Percentiles rank a stretch among this genome's conserved stretches.
Conservation (phyloP, 2,329 filamentous ascomycete genomes). For the Cladosporium austrohemisphaericum region DNA sequence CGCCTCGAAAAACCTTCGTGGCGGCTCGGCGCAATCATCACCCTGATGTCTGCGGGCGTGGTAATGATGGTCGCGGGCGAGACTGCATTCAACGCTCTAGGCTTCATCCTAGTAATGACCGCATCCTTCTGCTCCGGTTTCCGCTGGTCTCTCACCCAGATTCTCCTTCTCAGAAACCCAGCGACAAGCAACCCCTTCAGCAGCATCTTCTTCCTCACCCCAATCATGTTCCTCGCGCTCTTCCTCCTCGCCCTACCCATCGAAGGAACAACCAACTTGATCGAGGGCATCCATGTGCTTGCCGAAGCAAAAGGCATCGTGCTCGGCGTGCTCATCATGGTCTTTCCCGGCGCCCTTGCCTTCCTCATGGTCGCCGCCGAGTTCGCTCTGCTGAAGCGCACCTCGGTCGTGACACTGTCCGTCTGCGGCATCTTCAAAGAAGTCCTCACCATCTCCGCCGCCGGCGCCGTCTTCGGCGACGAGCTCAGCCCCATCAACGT, state of each 20-base stretch:
- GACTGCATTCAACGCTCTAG: constrained; percentile 78
- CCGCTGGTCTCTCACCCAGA: constrained; percentile 97
- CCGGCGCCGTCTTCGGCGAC: constrained; percentile 84
- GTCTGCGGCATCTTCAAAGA: constrained; percentile 99
- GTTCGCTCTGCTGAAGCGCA: constrained; percentile 91
- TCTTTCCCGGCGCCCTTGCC: constrained; percentile 87
- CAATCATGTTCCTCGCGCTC: constrained; percentile 88
- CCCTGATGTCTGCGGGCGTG: constrained; percentile 86
- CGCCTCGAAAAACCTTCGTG: constrained; percentile 82
- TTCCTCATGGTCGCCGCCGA: constrained; percentile 97
- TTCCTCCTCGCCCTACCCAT: constrained; percentile 77
- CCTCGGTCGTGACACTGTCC: constrained; percentile 89
- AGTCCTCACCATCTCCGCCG: constrained; percentile 89
- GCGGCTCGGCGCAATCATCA: constrained; percentile 81
- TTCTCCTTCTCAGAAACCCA: constrained; percentile 86
- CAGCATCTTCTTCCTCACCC: constrained; percentile 95
- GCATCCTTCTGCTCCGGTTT: constrained; percentile 95
- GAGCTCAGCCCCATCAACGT: constrained; percentile 83
- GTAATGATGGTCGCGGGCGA: constrained; percentile 98
- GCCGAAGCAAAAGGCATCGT: constrained; percentile 63
- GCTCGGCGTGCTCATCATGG: constrained; percentile 66
- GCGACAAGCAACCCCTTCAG: constrained; percentile 96
- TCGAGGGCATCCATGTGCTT: constrained; percentile 62
- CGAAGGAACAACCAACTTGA: constrained; percentile 70
- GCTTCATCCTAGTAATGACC: constrained; percentile 88